Evolutionary conservation across 257 asterid genomes (phyloP).

Genomic region (Nicotiana knightiana): DNA sequence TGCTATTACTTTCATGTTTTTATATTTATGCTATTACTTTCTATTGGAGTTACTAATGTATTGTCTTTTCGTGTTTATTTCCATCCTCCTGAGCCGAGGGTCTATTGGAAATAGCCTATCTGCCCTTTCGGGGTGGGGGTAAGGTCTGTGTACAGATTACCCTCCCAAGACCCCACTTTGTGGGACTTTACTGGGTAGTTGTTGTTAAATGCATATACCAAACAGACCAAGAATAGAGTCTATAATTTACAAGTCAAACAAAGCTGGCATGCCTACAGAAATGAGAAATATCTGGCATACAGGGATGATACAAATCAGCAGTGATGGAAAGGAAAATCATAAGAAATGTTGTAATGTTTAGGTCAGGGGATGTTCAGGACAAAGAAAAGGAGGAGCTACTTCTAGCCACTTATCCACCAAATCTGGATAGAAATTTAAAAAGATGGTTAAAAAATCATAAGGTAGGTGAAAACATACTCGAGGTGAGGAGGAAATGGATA

Average conservation of each 20-base stretch:
- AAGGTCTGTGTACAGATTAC: too few species aligned
- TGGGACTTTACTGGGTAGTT: too few species aligned
- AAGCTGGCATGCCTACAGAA: not conserved
- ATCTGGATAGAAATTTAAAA: not conserved
- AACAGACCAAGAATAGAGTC: not conserved
- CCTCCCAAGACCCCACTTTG: too few species aligned
- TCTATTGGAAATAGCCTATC: too few species aligned
- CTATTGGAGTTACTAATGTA: too few species aligned
- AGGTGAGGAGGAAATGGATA: constrained; percentile 93
- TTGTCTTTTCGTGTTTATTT: too few species aligned
- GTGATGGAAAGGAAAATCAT: not conserved
- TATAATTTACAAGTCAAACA: constrained; percentile 1
- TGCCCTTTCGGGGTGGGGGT: too few species aligned
- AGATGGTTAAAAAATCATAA: not conserved
- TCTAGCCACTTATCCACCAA: not conserved
- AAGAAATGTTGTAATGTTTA: not conserved
- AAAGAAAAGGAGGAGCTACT: not conserved
- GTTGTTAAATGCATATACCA: not conserved
- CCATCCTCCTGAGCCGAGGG: too few species aligned
- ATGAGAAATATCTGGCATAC: not conserved
- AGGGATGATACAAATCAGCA: not conserved
- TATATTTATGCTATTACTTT: too few species aligned
- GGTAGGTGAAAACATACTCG: constrained; percentile 51
- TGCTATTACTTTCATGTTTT: too few species aligned
- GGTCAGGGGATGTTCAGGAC: not conserved